A percentile compares a stretch with the other conserved stretches of the same genome.
Conservation (phyloP, 768 basidiomycete genomes). For the Paxillus involutus region DNA sequence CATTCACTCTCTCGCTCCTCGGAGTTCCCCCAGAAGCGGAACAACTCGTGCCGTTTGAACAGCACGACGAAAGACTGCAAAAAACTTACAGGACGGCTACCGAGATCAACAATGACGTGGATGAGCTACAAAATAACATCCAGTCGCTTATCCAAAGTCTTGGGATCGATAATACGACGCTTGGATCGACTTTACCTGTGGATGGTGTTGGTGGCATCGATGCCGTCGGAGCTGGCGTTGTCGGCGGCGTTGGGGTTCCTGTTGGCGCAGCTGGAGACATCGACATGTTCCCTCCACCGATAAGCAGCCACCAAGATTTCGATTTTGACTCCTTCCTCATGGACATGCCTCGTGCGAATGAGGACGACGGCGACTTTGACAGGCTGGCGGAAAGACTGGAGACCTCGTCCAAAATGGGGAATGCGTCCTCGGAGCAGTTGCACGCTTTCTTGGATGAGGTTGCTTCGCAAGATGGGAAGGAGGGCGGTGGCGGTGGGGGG, state of each 20-base stretch:
- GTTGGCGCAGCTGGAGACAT: slow-evolving; percentile 1
- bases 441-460: slow-evolving; percentile 46
- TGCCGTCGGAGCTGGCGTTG: no score
- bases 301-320: slow-evolving; percentile 23
- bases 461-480: slow-evolving; percentile 31
- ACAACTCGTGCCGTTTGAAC: slow-evolving; percentile 31
- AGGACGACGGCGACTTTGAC: slow-evolving; percentile 30
- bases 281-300: slow-evolving; percentile 20
- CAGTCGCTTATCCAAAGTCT: slow-evolving; percentile 71
- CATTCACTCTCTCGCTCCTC: slow-evolving; percentile 24
- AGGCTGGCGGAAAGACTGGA: slow-evolving; percentile 35
- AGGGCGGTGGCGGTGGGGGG: not conserved
- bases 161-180: slow-evolving; percentile 54
- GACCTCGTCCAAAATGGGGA: slow-evolving; percentile 26
- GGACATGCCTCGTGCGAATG: slow-evolving; percentile 34
- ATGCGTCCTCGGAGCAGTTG: slow-evolving; percentile 35
- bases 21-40: slow-evolving; percentile 28
- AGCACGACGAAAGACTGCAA: slow-evolving; percentile 45
- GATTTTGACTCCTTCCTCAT: slow-evolving; percentile 42
- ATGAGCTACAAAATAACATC: slow-evolving; percentile 65
- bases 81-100: slow-evolving; percentile 57
- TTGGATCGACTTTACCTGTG: slow-evolving; percentile 9
- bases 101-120: slow-evolving; percentile 74
- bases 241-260: not conserved
- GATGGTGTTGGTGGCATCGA: slow-evolving; percentile 10